Base-by-base conservation (phyloP, 371 early-diverging fungal genomes). In the Batkoa obscura region DNA sequence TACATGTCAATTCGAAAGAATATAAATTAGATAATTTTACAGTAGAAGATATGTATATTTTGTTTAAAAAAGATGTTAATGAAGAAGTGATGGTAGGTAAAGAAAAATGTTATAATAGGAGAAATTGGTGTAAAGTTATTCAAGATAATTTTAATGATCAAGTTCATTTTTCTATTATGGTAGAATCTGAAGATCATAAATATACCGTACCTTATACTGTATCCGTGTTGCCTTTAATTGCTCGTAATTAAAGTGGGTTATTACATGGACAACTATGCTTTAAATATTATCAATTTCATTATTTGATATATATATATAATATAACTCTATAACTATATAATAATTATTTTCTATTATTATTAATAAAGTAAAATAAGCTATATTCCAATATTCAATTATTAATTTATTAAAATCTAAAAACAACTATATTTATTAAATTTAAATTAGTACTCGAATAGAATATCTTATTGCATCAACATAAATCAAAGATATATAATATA, bases 11-110 rank as follows among this genome's bases (percentile, higher is more conserved):
- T 51, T 61, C 65, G 32, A 61, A 59, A 55, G 59, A 60, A n/a
- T 63, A 67, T 50, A 54, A 59, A 15, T 37, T 70, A 15, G 64
- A 70, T 9, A 64, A 67, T 50, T 62, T 67, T 52, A 72, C 73
- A 0, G 55, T 49, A 41, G 76, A 76, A 59, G 70, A 72, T 51
- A 73, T 76, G 72, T 59, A 68, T 55, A 59, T 64, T 3, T 56
- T 66, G 30, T 76, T 76, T 59, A 57, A 56, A 1, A 56, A 58
- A 8, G 77, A 76, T 59, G 72, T 76, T 32, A 66, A 73, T 50
- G 73, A 68, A 0, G 62, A 57, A 13, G 38, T 62, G 0, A 43
- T 68, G 12, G 53, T 36, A 5, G 30, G 3, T 23, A 17, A 17
- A 12, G 38, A 53, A 17, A 53, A 53, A 17, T 53, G 53, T 39